A percentile compares a stretch with the other conserved stretches of the same genome.
These are phyloP conservation scores for Dictyostelium discoideum DNA, from an alignment of 78 protist species.

Conservation along the genomic window DNA sequence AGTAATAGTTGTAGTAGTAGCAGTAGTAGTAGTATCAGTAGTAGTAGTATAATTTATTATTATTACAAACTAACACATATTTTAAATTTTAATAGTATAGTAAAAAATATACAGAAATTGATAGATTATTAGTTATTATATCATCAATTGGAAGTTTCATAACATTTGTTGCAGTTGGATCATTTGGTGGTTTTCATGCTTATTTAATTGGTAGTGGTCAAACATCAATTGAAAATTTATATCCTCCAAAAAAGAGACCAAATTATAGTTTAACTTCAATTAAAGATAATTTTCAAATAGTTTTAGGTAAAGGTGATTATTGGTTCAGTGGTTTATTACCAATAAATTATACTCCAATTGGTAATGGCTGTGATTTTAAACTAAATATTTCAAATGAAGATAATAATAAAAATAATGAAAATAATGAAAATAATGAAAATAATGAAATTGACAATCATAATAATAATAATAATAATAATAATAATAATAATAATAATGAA, in stretches of 20 bases:
- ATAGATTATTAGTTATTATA: conserved; percentile 41
- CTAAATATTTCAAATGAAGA: background rate
- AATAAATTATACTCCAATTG: background rate
- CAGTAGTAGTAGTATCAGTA: too few species aligned
- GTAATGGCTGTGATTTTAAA: conserved; percentile 51
- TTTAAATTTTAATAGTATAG: background rate
- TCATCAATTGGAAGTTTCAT: conserved; percentile 5
- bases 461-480: background rate
- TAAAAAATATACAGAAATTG: background rate
- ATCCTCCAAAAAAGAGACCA: background rate
- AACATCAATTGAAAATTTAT: conserved; percentile 70
- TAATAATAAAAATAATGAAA: background rate
- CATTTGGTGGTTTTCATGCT: conserved; percentile 32
- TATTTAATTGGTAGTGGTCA: conserved; percentile 52
- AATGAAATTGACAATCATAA: background rate
- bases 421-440: too few species aligned
- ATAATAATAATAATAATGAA: background rate
- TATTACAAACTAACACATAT: too few species aligned
- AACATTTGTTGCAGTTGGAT: conserved; percentile 20
- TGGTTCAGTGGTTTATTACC: conserved; percentile 58
- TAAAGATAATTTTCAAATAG: background rate
- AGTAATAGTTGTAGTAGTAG: background rate
- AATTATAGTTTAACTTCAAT: conserved; percentile 39
- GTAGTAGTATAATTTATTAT: too few species aligned
- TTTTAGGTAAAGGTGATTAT: conserved; percentile 41